Evolutionary conservation across 768 basidiomycete species (phyloP), one percentile per base, ranked within the genome.

Genomic region (Suillus luteus): DNA sequence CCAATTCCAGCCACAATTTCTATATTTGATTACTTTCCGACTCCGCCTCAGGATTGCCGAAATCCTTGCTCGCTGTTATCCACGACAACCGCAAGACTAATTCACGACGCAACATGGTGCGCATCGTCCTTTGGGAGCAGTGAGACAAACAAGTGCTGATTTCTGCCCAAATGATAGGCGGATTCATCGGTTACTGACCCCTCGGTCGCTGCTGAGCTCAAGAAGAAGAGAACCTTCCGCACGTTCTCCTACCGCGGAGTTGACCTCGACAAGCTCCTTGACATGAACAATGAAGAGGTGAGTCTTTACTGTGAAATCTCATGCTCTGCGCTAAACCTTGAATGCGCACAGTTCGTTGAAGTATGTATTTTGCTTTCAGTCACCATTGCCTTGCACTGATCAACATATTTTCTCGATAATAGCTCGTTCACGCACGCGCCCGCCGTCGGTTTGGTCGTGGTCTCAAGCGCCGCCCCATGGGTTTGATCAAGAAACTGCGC

Each of bases 401-500:
- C 44, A 37, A 38, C 46, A 57, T 40, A 11, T 48, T 22, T 8
- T 66, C 17, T 31, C n/a, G 31, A 15, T 31, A 15, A 24, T 68
- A 96, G 92, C 88, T 99, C 78, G 97, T 99, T 71, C 96, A 99
- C 78, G 94, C 96, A 70, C 96, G 97, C 78, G 97, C 96, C 61
- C 94, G 97, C 74, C 87, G 97, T 76, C 93, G 96, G 79, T 99
- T 99, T 91, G 92, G 95, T 80, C 93, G 97, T 71, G 97, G 97
- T 73, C 90, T 99, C 73, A 99, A 99, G 85, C 93, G 96, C 81
- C 90, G 91, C 78, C 96, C 97, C 49, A 91, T 99, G 91, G 95
- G 95, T 69, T 88, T 99, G 70, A 98, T 99, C 78, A 99, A 99
- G 86, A 99, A 99, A 82, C 86, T 99, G 71, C 93, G 97, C 79